Base-by-base conservation (phyloP, 2,329 filamentous ascomycete species). In the Trichoderma pleuroti region DNA sequence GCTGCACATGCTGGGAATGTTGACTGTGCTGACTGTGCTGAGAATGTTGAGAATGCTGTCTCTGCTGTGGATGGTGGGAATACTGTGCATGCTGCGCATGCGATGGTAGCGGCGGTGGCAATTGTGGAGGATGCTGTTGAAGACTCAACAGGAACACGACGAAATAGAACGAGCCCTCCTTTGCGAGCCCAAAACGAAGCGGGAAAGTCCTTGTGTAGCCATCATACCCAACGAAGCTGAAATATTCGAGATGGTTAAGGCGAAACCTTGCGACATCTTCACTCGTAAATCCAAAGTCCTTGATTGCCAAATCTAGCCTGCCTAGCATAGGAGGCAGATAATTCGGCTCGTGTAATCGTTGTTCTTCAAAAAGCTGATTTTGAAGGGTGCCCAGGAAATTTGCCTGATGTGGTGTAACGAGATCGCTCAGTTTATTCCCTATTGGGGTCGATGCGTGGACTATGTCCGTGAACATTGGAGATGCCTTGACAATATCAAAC, bases 281-380 rank as follows among this genome's bases (percentile, higher is more conserved):
- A 0, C 81, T 73, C 12, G 80, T 81, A 74, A 90, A 88, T 1
- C 86, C 84, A 16, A 90, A 81, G 1, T 82, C 80, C 70, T 87
- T 84, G 36, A 90, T 85, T 18, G 88, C 83, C 30, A 85, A 82
- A 28, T 87, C 85, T 64, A 87, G 85, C 70, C 84, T 85, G 46
- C 82, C 84, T 72, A 88, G 84, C n/a, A 91, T 90, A 2, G 89
- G 89, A 5, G 89, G 88, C 24, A 91, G 81, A 76, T 91, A 90
- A 59, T 87, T 88, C 21, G 88, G 88, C 34, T 89, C 87, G 69
- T 84, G 87, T 73, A 84, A 82, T 36, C 83, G 80, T 72, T 88
- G 87, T 73, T 91, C 88, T 18, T 86, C 85, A 66, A 87, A 84
- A 60, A 91, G 81, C 64, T 83, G 82, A 61, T 82, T 82, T 73